These are phyloP conservation scores for Plasmodium relictum DNA, from an alignment of 169 alveolate genomes.

Conservation along the genomic window DNA sequence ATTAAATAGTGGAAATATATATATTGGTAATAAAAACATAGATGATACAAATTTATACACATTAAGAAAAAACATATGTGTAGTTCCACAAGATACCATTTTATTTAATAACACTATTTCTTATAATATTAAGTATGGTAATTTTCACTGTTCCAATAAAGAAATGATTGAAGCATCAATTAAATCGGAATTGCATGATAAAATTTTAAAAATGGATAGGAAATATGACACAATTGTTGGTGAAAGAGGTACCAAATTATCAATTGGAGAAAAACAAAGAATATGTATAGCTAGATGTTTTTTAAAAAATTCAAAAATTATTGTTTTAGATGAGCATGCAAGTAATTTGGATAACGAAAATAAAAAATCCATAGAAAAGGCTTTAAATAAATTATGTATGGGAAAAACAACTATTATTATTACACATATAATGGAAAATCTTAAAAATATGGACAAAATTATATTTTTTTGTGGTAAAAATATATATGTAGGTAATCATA, in stretches of 20 bases:
- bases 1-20: conserved; percentile 87
- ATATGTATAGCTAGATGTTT: conserved; percentile 98
- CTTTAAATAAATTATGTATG: conserved; percentile 61
- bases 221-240: conserved; percentile 94
- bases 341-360: conserved; percentile 95
- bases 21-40: conserved; percentile 91
- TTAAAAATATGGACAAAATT: conserved; percentile 56
- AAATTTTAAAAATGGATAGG: conserved; percentile 69
- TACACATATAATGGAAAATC: conserved; percentile 74
- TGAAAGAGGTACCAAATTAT: conserved; percentile 96
- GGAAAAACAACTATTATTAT: conserved; percentile 77
- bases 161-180: conserved; percentile 79
- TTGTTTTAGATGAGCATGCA: conserved; percentile 98
- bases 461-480: conserved; percentile 50
- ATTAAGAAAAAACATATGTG: conserved; percentile 87
- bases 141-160: conserved; percentile 86
- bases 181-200: conserved; percentile 74
- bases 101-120: conserved; percentile 92
- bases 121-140: conserved; percentile 92
- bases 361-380: conserved; percentile 80
- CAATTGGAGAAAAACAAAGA: conserved; percentile 99
- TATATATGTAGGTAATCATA: conserved; percentile 67
- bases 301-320: conserved; percentile 94
- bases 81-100: conserved; percentile 95
- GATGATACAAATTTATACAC: conserved; percentile 86